Evolutionary conservation across 495 filamentous ascomycete species (phyloP), one percentile per base, ranked within the genome.

Genomic region (Penicillium alfredii): DNA sequence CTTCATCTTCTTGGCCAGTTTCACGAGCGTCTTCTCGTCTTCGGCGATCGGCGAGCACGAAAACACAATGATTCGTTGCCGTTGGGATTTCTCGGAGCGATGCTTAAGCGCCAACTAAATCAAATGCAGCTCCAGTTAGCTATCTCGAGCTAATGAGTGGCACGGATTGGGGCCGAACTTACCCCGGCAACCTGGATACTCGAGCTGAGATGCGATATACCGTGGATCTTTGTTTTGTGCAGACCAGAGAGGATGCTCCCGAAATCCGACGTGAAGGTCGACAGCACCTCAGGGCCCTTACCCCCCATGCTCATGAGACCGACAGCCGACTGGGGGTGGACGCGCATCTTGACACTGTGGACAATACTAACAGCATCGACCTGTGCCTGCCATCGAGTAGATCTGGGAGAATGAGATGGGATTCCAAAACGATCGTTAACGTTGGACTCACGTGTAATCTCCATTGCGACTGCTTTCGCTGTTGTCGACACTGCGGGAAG

Each of bases 221-320:
- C 92, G 47, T 82, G 77, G 57, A 97, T 94, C 71, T 95, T 96
- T 19, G 88, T 97, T 38, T 84, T 77, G 58, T 97, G 89, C 47
- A 99, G 69, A 35, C 92, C 92, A 30, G 92, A 85, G 45, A 96
- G 71, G 43, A 99, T 87, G 64, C 93, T 89, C 53, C 92, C 93
- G 50, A 90, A 84, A 57, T 97, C 90, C 29, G 86, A 84, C 31
- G 92, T 97, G 60, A 97, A 74, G 13, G 93, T 99, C 16, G 92
- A 90, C 24, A 97, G 74, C 38, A 97, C 88, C 66, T 99, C 93
- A 26, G 92, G 92, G 8, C 88, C 88, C 53, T 89, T 90, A 50
- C 92, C 92, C 40, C 86, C 92, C 89, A 97, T 96, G 62, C 86
- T 95, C 88, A 99, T 94, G 32, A 99, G 73, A 42, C 92, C 92